These are phyloP conservation scores for Carex sylvatica DNA, from an alignment of 202 grass and related monocot species.

Conservation along the genomic window DNA sequence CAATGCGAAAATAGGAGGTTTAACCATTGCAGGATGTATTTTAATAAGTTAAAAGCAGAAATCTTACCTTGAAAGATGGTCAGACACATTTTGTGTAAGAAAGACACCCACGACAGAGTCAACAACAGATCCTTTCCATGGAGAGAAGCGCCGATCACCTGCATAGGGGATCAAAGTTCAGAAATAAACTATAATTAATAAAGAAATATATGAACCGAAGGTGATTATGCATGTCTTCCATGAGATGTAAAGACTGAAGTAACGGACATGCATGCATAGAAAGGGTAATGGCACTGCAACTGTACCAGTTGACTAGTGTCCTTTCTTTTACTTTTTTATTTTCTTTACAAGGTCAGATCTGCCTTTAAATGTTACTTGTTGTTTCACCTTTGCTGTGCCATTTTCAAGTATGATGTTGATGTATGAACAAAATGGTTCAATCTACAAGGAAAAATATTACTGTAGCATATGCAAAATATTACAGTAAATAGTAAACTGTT, in stretches of 20 bases:
- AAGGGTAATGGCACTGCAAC: not conserved
- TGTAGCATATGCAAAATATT: not conserved
- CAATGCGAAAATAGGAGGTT: not conserved
- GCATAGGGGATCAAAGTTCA: slow-evolving; percentile 31
- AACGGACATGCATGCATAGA: not conserved
- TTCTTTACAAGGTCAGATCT: not conserved
- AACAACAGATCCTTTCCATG: slow-evolving; percentile 92
- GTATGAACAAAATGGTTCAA: not conserved
- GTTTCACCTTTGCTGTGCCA: not conserved
- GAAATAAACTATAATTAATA: slow-evolving; percentile 9
- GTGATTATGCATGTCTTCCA: not conserved
- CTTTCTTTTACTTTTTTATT: not conserved
- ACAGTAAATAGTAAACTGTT: slow-evolving; percentile 21
- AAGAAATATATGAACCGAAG: not conserved
- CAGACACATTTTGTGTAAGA: slow-evolving; percentile 92
- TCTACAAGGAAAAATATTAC: not conserved
- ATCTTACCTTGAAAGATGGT: slow-evolving; percentile 89
- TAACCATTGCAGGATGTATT: slow-evolving; percentile 11
- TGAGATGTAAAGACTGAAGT: not conserved
- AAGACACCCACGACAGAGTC: slow-evolving; percentile 91
- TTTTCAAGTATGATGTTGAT: slow-evolving; percentile 3
- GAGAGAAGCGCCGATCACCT: slow-evolving; percentile 84
- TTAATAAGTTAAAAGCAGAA: slow-evolving; percentile 30
- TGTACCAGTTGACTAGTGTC: not conserved
- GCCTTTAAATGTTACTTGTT: not conserved